A percentile compares a stretch with the other conserved stretches of the same genome.
phyloP scores from a whole-genome alignment of 2,329 filamentous ascomycete genomes.

The Neopestalotiopsis clavispora region DNA sequence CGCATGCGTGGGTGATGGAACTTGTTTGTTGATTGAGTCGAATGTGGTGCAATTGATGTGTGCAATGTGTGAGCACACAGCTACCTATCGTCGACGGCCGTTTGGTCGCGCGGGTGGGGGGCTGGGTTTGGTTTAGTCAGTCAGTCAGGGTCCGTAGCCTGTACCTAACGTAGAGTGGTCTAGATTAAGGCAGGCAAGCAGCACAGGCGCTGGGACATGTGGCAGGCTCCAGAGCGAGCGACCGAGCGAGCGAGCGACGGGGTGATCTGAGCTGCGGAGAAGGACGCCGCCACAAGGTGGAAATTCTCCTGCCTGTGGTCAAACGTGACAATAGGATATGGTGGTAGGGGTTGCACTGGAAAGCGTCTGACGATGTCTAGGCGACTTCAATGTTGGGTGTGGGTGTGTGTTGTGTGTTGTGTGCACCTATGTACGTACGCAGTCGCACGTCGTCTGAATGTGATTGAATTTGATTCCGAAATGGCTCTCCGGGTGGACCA shows the following conservation, averaged over 20 bases:
- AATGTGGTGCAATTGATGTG: background rate
- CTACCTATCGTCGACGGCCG: background rate
- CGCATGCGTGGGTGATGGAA: background rate
- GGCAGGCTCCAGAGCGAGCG: background rate
- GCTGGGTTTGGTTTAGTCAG: background rate
- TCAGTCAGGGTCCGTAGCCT: background rate
- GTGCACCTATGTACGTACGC: no score
- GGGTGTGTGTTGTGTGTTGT: no score
- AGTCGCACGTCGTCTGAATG: no score
- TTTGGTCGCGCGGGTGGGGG: background rate
- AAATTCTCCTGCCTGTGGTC: background rate
- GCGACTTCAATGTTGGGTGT: no score
- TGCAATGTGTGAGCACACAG: background rate
- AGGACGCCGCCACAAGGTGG: background rate
- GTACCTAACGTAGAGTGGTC: background rate
- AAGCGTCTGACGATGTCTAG: no score
- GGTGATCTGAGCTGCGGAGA: background rate
- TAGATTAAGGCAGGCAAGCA: background rate
- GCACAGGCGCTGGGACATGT: no score
- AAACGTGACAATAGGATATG: background rate
- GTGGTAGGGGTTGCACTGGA: background rate
- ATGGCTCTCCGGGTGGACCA: no score
- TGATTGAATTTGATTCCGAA: no score
- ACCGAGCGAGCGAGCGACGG: no score
- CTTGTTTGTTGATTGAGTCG: background rate